These are phyloP conservation scores for Cornus kousa DNA, from an alignment of 148 eudicot species.

Conservation along the genomic window DNA sequence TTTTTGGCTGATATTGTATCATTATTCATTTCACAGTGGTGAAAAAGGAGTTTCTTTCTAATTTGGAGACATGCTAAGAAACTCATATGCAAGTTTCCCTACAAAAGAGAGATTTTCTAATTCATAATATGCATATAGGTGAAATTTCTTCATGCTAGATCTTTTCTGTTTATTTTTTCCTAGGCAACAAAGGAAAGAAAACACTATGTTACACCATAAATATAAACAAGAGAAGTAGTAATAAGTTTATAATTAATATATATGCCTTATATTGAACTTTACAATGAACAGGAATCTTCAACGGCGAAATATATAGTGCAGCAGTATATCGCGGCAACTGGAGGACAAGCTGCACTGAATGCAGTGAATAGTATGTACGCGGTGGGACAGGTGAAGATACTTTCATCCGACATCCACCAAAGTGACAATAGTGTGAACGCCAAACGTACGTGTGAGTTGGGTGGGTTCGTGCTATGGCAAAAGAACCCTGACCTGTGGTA, in stretches of 20 bases:
- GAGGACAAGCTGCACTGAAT: constrained; percentile 46
- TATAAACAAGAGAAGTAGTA: no score
- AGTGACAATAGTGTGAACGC: constrained; percentile 10
- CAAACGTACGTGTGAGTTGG: constrained; percentile 28
- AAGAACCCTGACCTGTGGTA: constrained; percentile 69
- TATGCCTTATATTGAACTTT: neutral
- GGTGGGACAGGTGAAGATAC: constrained; percentile 57
- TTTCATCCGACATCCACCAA: constrained; percentile 42
- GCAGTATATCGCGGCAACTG: constrained; percentile 61
- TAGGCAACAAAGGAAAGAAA: neutral
- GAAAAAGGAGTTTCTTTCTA: no score
- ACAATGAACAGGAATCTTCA: constrained; percentile 47
- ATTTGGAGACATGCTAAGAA: no score
- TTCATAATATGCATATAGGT: no score
- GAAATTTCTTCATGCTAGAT: no score
- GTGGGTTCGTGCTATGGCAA: constrained; percentile 63
- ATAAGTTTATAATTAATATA: no score
- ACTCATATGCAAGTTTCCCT: no score
- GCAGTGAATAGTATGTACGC: constrained; percentile 58
- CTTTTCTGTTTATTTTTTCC: no score
- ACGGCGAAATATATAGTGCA: constrained; percentile 70
- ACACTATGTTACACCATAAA: neutral
- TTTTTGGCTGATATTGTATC: no score
- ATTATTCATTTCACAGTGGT: no score
- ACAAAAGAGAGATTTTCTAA: no score